These are phyloP conservation scores for Dothistroma septosporum DNA, from an alignment of 2,329 filamentous ascomycete genomes.

Conservation along the genomic window DNA sequence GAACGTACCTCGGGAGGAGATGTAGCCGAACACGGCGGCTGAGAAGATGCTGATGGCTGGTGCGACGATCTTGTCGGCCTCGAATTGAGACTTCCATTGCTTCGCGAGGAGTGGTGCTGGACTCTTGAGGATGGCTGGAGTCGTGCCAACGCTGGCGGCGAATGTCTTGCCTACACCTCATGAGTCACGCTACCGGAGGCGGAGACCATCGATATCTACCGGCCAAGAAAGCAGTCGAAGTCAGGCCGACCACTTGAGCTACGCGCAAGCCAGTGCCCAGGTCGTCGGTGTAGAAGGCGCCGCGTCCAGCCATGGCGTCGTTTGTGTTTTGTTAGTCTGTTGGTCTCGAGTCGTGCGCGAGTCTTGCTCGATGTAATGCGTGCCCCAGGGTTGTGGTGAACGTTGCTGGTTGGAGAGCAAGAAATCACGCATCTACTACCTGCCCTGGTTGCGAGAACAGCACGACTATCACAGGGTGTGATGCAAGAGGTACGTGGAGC, in stretches of 20 bases:
- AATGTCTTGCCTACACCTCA: slow-evolving; percentile 31
- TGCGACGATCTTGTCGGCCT: slow-evolving; percentile 39
- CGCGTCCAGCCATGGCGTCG: slow-evolving; percentile 14
- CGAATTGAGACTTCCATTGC: slow-evolving; percentile 51
- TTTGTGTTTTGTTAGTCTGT: neutral
- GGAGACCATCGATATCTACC: slow-evolving; percentile 30
- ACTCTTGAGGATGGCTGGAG: slow-evolving; percentile 53
- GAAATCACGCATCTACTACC: neutral
- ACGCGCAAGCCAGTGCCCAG: slow-evolving; percentile 38
- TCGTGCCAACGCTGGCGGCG: slow-evolving; percentile 39
- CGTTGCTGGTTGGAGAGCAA: neutral
- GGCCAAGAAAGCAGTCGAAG: slow-evolving; percentile 46
- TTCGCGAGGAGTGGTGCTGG: slow-evolving; percentile 53
- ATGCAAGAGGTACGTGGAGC: neutral
- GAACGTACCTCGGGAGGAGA: slow-evolving; percentile 42
- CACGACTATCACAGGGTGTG: neutral
- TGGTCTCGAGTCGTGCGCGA: neutral
- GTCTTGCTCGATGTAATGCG: neutral
- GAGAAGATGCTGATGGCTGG: slow-evolving; percentile 41
- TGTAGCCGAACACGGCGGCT: slow-evolving; percentile 43
- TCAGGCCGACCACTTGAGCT: slow-evolving; percentile 51
- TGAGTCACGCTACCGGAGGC: neutral
- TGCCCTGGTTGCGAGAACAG: neutral
- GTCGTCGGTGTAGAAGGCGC: slow-evolving; percentile 20
- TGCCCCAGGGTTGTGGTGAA: neutral